Conservation (phyloP, 768 basidiomycete species). For the Dioszegia hungarica region DNA sequence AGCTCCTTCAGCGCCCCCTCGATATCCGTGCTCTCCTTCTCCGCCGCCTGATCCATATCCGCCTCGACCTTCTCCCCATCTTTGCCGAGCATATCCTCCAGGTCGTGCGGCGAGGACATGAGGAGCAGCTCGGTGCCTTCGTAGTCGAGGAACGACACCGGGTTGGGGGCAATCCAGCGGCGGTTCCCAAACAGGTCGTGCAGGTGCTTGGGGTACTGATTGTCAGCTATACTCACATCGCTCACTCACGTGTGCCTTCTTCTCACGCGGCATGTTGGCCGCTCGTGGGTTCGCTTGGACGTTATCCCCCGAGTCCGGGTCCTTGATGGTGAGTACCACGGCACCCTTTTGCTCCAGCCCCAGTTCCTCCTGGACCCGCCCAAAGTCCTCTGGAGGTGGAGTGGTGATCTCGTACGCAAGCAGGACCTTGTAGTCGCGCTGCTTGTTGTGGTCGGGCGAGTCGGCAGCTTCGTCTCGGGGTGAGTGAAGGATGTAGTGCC, state of each 20-base stretch:
- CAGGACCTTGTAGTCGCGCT: conserved; percentile 38
- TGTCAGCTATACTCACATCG: neutral
- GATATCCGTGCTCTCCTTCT: conserved; percentile 21
- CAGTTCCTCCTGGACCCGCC: conserved; percentile 36
- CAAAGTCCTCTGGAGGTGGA: conserved; percentile 36
- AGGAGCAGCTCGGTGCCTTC: conserved; percentile 36
- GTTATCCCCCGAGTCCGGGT: conserved; percentile 24
- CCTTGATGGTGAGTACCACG: conserved; percentile 38
- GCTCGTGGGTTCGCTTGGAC: conserved; percentile 32
- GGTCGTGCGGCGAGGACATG: conserved; percentile 35
- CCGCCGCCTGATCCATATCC: conserved; percentile 32
- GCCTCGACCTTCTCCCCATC: conserved; percentile 36
- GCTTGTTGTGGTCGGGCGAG: conserved; percentile 26
- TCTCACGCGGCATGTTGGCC: conserved; percentile 33
- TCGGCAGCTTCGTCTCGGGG: conserved; percentile 39
- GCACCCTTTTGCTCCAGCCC: conserved; percentile 33
- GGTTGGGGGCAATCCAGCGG: conserved; percentile 39
- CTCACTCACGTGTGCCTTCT: conserved; percentile 30
- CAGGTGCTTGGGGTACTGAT: conserved; percentile 31
- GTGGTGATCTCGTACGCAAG: conserved; percentile 42
- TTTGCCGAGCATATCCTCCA: conserved; percentile 32
- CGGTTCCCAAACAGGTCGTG: conserved; percentile 25
- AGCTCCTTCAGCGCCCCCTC: conserved; percentile 41
- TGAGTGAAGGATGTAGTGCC: conserved; percentile 45
- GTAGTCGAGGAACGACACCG: conserved; percentile 32